phyloP scores from a whole-genome alignment of 2,329 filamentous ascomycete species.

The Canariomyces notabilis region DNA sequence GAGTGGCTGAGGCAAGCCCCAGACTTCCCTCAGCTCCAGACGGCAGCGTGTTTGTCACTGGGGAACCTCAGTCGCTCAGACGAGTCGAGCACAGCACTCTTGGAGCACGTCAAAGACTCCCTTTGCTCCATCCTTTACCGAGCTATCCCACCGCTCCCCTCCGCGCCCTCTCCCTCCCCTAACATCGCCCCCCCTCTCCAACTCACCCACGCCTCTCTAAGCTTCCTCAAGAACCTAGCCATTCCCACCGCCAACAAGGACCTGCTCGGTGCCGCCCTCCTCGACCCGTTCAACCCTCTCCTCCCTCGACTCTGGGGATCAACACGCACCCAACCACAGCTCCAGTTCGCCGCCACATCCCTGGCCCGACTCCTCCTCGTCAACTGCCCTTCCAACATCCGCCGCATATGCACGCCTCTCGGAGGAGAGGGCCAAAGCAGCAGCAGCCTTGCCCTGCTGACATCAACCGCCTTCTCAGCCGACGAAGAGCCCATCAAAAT shows the following conservation, averaged over 20 bases:
- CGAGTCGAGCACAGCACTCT: conserved; percentile 45
- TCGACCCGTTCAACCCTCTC: conserved; percentile 34
- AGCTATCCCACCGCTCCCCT: conserved; percentile 27
- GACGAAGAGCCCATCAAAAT: conserved; percentile 53
- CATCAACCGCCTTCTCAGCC: conserved; percentile 38
- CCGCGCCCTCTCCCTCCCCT: conserved; percentile 30
- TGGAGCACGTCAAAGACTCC: conserved; percentile 40
- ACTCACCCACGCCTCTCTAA: conserved; percentile 52
- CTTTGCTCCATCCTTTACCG: conserved; percentile 43
- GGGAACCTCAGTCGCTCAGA: conserved; percentile 60
- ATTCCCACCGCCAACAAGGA: conserved; percentile 53
- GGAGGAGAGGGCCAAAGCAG: conserved; percentile 19
- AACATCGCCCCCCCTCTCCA: conserved; percentile 31
- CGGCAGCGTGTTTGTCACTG: conserved; percentile 55
- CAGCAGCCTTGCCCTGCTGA: conserved; percentile 34
- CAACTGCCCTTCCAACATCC: conserved; percentile 48
- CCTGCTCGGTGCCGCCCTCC: conserved; percentile 41
- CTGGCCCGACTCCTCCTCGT: conserved; percentile 53
- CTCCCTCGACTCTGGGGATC: conserved; percentile 52
- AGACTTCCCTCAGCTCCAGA: conserved; percentile 42
- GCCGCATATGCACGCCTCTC: conserved; percentile 40
- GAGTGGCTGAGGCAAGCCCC: conserved; percentile 37
- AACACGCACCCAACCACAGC: conserved; percentile 45
- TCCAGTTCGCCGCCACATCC: conserved; percentile 57
- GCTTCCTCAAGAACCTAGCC: conserved; percentile 61